A percentile compares a stretch with the other conserved stretches of the same genome.
phyloP scores from a whole-genome alignment of 2,329 filamentous ascomycete genomes.

The Ascochyta fabae region DNA sequence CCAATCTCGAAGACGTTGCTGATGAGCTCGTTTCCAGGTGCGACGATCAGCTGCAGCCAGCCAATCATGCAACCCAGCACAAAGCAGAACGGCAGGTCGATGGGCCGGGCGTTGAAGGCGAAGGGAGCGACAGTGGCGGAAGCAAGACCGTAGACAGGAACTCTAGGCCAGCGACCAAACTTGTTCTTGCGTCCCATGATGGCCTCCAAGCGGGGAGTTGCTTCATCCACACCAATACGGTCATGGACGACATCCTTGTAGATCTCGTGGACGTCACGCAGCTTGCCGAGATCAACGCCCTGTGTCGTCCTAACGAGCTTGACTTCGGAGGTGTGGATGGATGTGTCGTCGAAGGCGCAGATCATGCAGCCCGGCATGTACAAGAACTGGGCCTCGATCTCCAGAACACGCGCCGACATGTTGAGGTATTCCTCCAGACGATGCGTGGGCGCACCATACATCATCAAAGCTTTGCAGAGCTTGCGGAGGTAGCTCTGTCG shows the following conservation, averaged over 20 bases:
- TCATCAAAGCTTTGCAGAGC: conserved; percentile 85
- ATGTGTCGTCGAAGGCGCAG: conserved; percentile 80
- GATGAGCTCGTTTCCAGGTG: conserved; percentile 75
- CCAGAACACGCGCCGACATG: conserved; percentile 86
- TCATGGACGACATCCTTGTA: conserved; percentile 87
- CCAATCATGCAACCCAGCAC: conserved; percentile 77
- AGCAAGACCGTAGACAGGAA: conserved; percentile 76
- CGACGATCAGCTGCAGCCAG: conserved; percentile 74
- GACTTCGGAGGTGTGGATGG: conserved; percentile 79
- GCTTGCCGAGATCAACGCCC: conserved; percentile 75
- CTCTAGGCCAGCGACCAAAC: conserved; percentile 56
- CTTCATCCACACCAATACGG: conserved; percentile 73
- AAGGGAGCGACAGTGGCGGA: conserved; percentile 80
- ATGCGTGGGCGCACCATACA: conserved; percentile 89
- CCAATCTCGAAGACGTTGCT: conserved; percentile 59
- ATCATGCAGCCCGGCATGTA: conserved; percentile 95
- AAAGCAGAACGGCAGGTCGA: conserved; percentile 81
- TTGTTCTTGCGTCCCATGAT: conserved; percentile 66
- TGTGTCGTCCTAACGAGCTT: conserved; percentile 73
- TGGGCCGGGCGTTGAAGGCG: conserved; percentile 76
- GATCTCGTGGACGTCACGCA: conserved; percentile 76
- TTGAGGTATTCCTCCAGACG: conserved; percentile 90
- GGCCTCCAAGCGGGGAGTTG: conserved; percentile 66
- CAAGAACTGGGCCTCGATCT: conserved; percentile 87
- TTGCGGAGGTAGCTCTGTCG: conserved; percentile 84